Conservation (phyloP, 2,329 filamentous ascomycete species). For the Ilyonectria sp. region DNA sequence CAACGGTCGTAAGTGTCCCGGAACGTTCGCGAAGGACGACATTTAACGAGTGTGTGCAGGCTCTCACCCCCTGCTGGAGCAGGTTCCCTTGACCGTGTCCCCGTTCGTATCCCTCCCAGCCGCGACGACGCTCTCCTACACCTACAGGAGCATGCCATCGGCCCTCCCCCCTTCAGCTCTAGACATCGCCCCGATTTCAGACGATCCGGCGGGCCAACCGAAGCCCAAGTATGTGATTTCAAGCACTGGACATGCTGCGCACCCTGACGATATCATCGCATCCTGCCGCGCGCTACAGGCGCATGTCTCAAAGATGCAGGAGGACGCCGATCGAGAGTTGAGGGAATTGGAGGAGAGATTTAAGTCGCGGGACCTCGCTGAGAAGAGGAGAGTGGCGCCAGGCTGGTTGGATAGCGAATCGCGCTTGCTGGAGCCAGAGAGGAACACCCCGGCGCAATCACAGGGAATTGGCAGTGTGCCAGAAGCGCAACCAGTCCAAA, state of each 20-base stretch:
- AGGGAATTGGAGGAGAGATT: slow-evolving; percentile 79
- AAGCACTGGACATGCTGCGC: slow-evolving; percentile 83
- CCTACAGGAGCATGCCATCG: slow-evolving; percentile 91
- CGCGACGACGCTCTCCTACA: slow-evolving; percentile 93
- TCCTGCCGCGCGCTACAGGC: slow-evolving; percentile 85
- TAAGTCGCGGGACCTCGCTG: slow-evolving; percentile 77
- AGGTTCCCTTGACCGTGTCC: slow-evolving; percentile 93
- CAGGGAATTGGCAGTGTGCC: slow-evolving; percentile 45
- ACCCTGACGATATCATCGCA: slow-evolving; percentile 87
- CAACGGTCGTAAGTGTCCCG: slow-evolving; percentile 52
- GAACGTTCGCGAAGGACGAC: background rate
- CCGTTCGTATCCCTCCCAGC: slow-evolving; percentile 93
- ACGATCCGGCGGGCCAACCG: slow-evolving; percentile 53
- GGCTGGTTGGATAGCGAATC: slow-evolving; percentile 86
- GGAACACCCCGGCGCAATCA: slow-evolving; percentile 52
- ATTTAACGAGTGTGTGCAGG: slow-evolving; percentile 61
- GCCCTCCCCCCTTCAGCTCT: slow-evolving; percentile 75
- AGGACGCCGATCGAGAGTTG: slow-evolving; percentile 78
- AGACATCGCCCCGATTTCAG: slow-evolving; percentile 55
- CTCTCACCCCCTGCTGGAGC: slow-evolving; percentile 89
- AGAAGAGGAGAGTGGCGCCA: slow-evolving; percentile 85
- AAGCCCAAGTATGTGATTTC: slow-evolving; percentile 84
- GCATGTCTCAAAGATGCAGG: slow-evolving; percentile 79
- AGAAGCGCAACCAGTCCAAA: slow-evolving; percentile 33
- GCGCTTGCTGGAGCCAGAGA: slow-evolving; percentile 78